Evolutionary conservation across 1,284 basidiomycete species (phyloP), one percentile per base, ranked within the genome.

Genomic region (Ganoderma lingzhi): DNA sequence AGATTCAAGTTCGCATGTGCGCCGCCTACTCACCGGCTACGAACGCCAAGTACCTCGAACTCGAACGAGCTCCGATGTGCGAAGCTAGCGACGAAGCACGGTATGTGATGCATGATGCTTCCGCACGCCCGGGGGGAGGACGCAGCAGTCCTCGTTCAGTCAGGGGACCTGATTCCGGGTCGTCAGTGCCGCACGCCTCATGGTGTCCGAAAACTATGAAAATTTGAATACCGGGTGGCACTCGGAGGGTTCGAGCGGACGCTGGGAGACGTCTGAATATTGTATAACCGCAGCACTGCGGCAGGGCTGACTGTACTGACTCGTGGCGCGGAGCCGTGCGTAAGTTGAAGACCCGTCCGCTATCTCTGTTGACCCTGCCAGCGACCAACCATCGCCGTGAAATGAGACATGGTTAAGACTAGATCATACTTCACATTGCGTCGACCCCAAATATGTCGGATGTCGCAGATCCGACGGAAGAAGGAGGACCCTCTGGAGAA

Each of bases 261-360:
- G 53, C 14, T 8, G 53, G 53, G 53, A 51, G 19, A 28, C 23
- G 23, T 51, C 23, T 17, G 30, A 5, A 17, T 9, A 15, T 9
- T 56, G 53, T 56, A 56, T 56, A 35, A 17, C 53, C 53, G 53
- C 15, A 56, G 53, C 53, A 56, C 53, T 32, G 53, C 53, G 53
- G 45, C 19, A 30, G 23, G 3, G 30, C 28, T 19, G 19, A n/a
- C 19, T 17, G n/a, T 10, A 17, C 4, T 19, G 53, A 19, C 53
- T 35, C 53, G 32, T 19, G 53, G 30, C 53, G 6, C 14, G 30
- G 53, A 19, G 53, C 14, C 5, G 23, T 23, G 48, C 4, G 23
- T 19, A 28, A 51, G 48, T 10, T 51, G 48, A 56, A 56, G 53
- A 19, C 53, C 53, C 53, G 53, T 56, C 53, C 53, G 30, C 30